These are phyloP conservation scores for Yamadazyma triangularis DNA, from an alignment of 1,139 yeast species.

Conservation along the genomic window DNA sequence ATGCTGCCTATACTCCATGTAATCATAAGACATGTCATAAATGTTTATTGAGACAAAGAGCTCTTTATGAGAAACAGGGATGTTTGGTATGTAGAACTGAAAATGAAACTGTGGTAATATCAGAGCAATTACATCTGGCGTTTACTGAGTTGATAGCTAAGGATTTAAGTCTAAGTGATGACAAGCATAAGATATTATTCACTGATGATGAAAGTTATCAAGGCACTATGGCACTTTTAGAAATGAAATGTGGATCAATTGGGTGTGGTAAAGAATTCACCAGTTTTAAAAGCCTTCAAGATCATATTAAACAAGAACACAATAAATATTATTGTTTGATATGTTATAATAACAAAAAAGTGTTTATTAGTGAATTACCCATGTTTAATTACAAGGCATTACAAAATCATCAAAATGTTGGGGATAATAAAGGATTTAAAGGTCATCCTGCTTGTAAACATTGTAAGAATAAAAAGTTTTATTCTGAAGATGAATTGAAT, in stretches of 20 bases:
- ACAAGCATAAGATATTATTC: constrained; percentile 48
- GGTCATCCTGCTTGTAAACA: constrained; percentile 92
- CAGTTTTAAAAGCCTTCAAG: constrained; percentile 54
- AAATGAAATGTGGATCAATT: constrained; percentile 58
- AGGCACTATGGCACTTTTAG: constrained; percentile 49
- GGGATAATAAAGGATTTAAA: constrained; percentile 66
- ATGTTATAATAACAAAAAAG: constrained; percentile 71
- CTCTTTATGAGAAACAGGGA: constrained; percentile 63
- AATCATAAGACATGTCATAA: constrained; percentile 79
- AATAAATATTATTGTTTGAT: constrained; percentile 64
- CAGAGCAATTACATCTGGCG: constrained; percentile 35
- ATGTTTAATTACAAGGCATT: constrained; percentile 61
- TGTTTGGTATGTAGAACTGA: constrained; percentile 86
- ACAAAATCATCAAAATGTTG: constrained; percentile 64
- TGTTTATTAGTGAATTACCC: constrained; percentile 68
- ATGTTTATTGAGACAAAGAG: constrained; percentile 82
- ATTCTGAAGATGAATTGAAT: constrained; percentile 83
- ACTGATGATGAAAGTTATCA: constrained; percentile 39
- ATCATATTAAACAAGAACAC: constrained; percentile 64
- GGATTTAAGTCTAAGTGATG: constrained; percentile 30
- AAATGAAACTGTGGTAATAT: constrained; percentile 53
- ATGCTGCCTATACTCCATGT: constrained; percentile 75
- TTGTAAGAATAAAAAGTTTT: constrained; percentile 71
- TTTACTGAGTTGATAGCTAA: constrained; percentile 32
- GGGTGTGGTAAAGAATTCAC: constrained; percentile 39